A percentile compares a stretch with the other conserved stretches of the same genome.
These are phyloP conservation scores for Lycium barbarum DNA, from an alignment of 257 asterid species.

Conservation along the genomic window DNA sequence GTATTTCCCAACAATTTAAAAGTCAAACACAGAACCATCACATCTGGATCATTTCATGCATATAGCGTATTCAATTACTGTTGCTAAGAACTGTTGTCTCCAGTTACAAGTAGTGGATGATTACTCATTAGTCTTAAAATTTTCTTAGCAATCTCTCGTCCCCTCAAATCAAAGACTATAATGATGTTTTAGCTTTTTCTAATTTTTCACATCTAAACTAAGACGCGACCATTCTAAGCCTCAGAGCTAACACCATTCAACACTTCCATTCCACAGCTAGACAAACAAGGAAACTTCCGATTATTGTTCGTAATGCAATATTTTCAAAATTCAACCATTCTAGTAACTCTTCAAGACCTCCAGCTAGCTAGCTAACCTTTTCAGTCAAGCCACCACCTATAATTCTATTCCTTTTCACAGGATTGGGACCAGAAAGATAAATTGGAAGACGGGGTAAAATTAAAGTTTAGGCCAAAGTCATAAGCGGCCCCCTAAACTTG, in stretches of 20 bases:
- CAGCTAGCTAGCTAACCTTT: conserved; percentile 1
- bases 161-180: background rate
- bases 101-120: background rate
- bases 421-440: conserved; percentile 7
- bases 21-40: background rate
- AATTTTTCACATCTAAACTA: conserved; percentile 14
- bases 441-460: background rate
- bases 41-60: background rate
- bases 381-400: background rate
- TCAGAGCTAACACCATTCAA: background rate
- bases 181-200: background rate
- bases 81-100: conserved; percentile 7
- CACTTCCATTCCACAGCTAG: background rate
- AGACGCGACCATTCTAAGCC: background rate
- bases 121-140: background rate
- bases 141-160: background rate
- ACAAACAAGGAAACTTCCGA: conserved; percentile 8
- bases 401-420: background rate
- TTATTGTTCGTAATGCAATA: background rate
- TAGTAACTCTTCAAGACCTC: no score
- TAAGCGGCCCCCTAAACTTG: no score
- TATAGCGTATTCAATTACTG: background rate
- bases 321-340: background rate
- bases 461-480: no score
- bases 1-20: background rate